A percentile compares a stretch with the other conserved stretches of the same genome.
Conservation (phyloP, 768 basidiomycete genomes). For the Tremella mesenterica region DNA sequence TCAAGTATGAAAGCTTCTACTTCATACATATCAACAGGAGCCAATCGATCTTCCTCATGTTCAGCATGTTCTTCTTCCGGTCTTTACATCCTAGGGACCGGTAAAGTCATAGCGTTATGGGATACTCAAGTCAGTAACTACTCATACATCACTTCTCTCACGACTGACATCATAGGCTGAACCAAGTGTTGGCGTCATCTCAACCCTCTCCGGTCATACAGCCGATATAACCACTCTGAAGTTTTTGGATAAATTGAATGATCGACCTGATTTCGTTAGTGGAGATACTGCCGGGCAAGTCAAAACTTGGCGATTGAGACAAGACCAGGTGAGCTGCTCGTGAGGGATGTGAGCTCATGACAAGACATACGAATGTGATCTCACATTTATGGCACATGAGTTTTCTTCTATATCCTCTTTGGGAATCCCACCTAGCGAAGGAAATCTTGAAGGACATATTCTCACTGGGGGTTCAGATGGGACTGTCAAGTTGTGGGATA, state of each 20-base stretch:
- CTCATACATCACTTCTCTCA: too few relatives aligned
- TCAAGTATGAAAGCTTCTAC: slow-evolving; percentile 4
- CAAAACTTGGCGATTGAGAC: slow-evolving; percentile 53
- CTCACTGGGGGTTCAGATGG: slow-evolving; percentile 80
- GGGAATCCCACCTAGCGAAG: slow-evolving; percentile 42
- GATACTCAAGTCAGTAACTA: slow-evolving; percentile 48
- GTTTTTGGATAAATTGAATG: slow-evolving; percentile 42
- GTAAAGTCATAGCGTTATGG: slow-evolving; percentile 57
- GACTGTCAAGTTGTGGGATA: slow-evolving; percentile 63
- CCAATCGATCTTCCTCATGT: slow-evolving; percentile 41
- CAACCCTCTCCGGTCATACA: slow-evolving; percentile 68
- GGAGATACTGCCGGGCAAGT: slow-evolving; percentile 69
- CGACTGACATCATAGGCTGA: slow-evolving; percentile 46
- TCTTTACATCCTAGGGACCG: slow-evolving; percentile 56
- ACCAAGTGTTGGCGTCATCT: slow-evolving; percentile 53
- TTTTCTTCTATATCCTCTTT: slow-evolving; percentile 61
- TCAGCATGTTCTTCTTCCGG: slow-evolving; percentile 34
- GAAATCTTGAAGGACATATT: slow-evolving; percentile 45
- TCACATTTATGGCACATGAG: slow-evolving; percentile 55
- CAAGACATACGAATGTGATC: slow-evolving; percentile 23
- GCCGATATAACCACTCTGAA: slow-evolving; percentile 67
- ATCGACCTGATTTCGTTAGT: slow-evolving; percentile 49
- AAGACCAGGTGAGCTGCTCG: slow-evolving; percentile 9
- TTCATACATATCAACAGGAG: slow-evolving; percentile 39
- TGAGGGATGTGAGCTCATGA: slow-evolving; percentile 20